Percentiles rank a stretch among this genome's conserved stretches.
Evolutionary conservation across 192 early-diverging fungal species (phyloP).

Genomic region (Coemansia erecta): DNA sequence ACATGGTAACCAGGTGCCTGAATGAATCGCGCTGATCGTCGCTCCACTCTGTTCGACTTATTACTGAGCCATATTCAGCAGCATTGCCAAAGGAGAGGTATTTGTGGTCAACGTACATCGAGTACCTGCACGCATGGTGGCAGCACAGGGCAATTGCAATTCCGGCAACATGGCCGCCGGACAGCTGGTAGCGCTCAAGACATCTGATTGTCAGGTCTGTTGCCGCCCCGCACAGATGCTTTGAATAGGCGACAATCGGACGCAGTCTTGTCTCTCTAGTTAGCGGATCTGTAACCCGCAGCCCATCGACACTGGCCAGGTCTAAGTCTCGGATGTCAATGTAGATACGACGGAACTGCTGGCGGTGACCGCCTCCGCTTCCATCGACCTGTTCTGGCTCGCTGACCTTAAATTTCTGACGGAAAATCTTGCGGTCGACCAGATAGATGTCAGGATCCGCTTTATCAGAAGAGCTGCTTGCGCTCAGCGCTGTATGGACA

Average conservation of each 20-base stretch:
- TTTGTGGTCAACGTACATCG: slow-evolving; percentile 65
- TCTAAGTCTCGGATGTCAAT: slow-evolving; percentile 89
- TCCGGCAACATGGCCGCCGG: slow-evolving; percentile 58
- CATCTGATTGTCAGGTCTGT: slow-evolving; percentile 84
- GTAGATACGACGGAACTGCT: slow-evolving; percentile 56
- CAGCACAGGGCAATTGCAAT: slow-evolving; percentile 89
- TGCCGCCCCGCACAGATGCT: slow-evolving; percentile 89
- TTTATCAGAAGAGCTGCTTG: neutral
- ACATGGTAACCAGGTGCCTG: slow-evolving; percentile 64
- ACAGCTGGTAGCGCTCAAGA: slow-evolving; percentile 54
- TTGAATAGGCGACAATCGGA: slow-evolving; percentile 73
- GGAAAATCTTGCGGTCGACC: slow-evolving; percentile 75
- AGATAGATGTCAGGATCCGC: slow-evolving; percentile 56
- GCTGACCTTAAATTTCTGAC: slow-evolving; percentile 61
- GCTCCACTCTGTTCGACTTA: slow-evolving; percentile 12
- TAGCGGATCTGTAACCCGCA: slow-evolving; percentile 11
- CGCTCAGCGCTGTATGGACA: slow-evolving; percentile 44
- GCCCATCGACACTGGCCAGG: slow-evolving; percentile 54
- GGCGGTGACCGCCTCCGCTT: neutral
- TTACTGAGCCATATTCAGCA: slow-evolving; percentile 1
- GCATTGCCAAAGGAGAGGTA: slow-evolving; percentile 49
- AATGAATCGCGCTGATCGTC: slow-evolving; percentile 60
- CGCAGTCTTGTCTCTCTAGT: slow-evolving; percentile 10
- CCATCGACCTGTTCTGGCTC: neutral
- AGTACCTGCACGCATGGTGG: slow-evolving; percentile 76